Evolutionary conservation across 257 asterid species (phyloP), one percentile per base, ranked within the genome.

Genomic region (Solanum piurae): DNA sequence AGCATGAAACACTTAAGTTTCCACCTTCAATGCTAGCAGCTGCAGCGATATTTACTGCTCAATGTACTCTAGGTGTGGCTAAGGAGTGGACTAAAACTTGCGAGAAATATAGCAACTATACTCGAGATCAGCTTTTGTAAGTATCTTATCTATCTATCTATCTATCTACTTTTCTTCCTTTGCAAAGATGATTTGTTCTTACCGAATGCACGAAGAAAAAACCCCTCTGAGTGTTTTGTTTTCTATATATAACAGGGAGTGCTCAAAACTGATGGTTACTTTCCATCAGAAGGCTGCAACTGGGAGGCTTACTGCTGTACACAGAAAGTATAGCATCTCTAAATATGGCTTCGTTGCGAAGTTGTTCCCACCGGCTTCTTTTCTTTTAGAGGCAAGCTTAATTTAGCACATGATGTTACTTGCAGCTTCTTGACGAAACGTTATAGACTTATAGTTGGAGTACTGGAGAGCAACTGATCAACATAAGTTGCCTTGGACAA

Each of bases 1-100:
- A 96, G 86, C 94, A 93, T 34, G 97, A 93, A 87, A 96, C 94
- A 95, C 96, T 97, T 23, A 90, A 83, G 68, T 97, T 92, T 91
- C 93, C 93, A 12, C 99, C 99, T 34, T 97, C 99, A 2, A 74
- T 93, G 40, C 74, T 97, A 87, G 99, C 99, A 20, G 99, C 99
- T 10, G 99, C 98, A 10, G 99, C 99, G 3, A 89, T 97, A 76
- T 97, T 92, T 58, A 95, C 99, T 5, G 98, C 99, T 9, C 94
- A 95, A 40, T 92, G 94, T 75, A 88, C 94, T 31, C 88, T 96
- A 83, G 83, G 37, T 25, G 96, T 98, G 20, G 12, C 37, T 38
- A 92, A 80, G 89, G 86, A 89, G 76, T 97, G 98, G 99, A 93
- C 91, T 85, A 93, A 89, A 91, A 93, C 98, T 25, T 68, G 95